A percentile compares a stretch with the other conserved stretches of the same genome.
These are phyloP conservation scores for Aspergillus awamori DNA, from an alignment of 2,329 filamentous ascomycete species.

Conservation along the genomic window DNA sequence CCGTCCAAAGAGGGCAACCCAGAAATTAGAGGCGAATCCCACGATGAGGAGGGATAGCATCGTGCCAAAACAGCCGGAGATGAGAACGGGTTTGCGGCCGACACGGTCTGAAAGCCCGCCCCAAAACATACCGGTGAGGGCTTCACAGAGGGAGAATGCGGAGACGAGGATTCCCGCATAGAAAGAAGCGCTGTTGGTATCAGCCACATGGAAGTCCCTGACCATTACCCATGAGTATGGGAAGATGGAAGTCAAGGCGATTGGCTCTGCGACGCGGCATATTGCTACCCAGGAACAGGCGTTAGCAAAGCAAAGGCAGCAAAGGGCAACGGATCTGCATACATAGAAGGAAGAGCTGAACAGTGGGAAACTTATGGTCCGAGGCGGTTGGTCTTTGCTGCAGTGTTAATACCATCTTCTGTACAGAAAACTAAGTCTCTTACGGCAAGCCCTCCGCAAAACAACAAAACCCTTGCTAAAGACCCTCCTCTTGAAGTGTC, in stretches of 20 bases:
- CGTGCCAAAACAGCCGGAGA: constrained; percentile 80
- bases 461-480: constrained; percentile 14
- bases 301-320: not conserved
- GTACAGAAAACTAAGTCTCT: constrained; percentile 53
- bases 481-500: not conserved
- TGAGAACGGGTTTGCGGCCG: constrained; percentile 81
- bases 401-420: constrained; percentile 64
- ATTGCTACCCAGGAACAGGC: constrained; percentile 63
- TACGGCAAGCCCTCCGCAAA: constrained; percentile 47
- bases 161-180: constrained; percentile 88
- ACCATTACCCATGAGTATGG: constrained; percentile 88
- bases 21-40: constrained; percentile 80
- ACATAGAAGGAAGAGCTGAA: constrained; percentile 85
- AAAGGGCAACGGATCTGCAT: constrained; percentile 35
- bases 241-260: constrained; percentile 90
- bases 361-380: constrained; percentile 75
- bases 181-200: constrained; percentile 75
- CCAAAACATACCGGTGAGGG: constrained; percentile 85
- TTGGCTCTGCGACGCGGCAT: constrained; percentile 88
- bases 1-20: constrained; percentile 76
- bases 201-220: constrained; percentile 72
- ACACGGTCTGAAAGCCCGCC: constrained; percentile 78
- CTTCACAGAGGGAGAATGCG: constrained; percentile 80
- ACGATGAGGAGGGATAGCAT: constrained; percentile 81
- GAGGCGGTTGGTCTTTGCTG: constrained; percentile 60